Percentiles rank a stretch among this genome's conserved stretches.
These are phyloP conservation scores for Cephalotrichum gorgonifer DNA, from an alignment of 2,329 filamentous ascomycete genomes.

Conservation along the genomic window DNA sequence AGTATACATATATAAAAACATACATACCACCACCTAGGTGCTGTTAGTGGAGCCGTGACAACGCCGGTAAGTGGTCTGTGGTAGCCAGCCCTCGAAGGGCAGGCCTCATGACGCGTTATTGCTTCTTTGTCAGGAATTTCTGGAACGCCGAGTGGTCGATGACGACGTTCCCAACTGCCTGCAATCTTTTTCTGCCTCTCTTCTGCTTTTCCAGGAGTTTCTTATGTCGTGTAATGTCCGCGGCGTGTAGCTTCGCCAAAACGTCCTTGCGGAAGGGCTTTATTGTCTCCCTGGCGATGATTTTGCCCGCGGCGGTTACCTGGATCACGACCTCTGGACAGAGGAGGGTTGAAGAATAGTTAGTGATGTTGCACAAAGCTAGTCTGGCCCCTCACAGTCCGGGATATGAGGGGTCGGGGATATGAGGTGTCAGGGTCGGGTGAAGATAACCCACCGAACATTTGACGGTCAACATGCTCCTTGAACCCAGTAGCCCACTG, in stretches of 20 bases:
- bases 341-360: not conserved
- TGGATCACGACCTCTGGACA: slow-evolving; percentile 83
- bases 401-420: too few species aligned
- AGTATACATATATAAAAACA: not conserved
- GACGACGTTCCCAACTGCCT: slow-evolving; percentile 79
- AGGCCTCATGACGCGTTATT: not conserved
- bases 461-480: slow-evolving; percentile 88
- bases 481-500: slow-evolving; percentile 95
- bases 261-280: slow-evolving; percentile 97
- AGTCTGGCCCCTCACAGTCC: too few species aligned
- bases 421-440: too few species aligned
- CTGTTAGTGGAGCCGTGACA: not conserved
- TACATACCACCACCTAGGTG: not conserved
- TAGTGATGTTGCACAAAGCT: slow-evolving; percentile 4
- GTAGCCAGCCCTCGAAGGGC: not conserved
- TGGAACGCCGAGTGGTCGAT: slow-evolving; percentile 96
- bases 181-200: slow-evolving; percentile 79
- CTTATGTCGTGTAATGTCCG: slow-evolving; percentile 68
- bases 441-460: slow-evolving; percentile 50
- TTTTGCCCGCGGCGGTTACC: slow-evolving; percentile 69
- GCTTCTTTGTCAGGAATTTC: slow-evolving; percentile 71
- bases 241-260: slow-evolving; percentile 82
- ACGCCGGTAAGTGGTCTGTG: not conserved
- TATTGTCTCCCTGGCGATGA: slow-evolving; percentile 86
- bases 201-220: slow-evolving; percentile 97